phyloP scores from a whole-genome alignment of 2,329 filamentous ascomycete genomes.

The Aaosphaeria pasadenensis region DNA sequence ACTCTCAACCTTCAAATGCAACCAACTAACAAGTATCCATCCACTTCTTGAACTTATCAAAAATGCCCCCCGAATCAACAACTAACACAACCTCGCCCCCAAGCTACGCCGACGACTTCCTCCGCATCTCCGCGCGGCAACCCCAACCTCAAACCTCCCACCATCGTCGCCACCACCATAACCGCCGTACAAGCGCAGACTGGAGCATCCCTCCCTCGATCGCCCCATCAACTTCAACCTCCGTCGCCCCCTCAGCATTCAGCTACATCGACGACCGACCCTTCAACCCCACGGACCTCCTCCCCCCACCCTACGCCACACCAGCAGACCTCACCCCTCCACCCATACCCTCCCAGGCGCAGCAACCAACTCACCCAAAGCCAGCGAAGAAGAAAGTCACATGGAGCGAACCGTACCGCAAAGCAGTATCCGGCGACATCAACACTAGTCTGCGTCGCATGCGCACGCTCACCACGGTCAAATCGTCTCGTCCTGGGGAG shows the following conservation, averaged over 20 bases:
- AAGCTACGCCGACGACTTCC: constrained; percentile 24
- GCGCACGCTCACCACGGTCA: neutral
- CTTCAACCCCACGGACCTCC: neutral
- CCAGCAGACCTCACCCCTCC: neutral
- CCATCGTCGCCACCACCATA: too few relatives aligned
- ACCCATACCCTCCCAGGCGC: too few relatives aligned
- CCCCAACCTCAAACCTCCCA: too few relatives aligned
- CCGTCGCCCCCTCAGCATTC: too few relatives aligned
- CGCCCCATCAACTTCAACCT: too few relatives aligned
- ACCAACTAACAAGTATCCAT: too few relatives aligned
- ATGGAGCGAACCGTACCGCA: neutral
- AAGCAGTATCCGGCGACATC: neutral
- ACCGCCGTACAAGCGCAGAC: too few relatives aligned
- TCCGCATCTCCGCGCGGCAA: constrained; percentile 10
- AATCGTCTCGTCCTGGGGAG: neutral
- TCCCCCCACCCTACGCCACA: neutral
- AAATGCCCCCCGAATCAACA: too few relatives aligned
- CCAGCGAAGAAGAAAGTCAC: neutral
- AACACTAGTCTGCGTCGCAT: neutral
- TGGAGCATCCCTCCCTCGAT: too few relatives aligned
- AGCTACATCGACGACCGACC: neutral
- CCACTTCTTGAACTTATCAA: too few relatives aligned
- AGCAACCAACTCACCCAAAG: neutral
- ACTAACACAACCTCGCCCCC: constrained; percentile 4
- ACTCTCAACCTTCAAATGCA: too few relatives aligned